Base-by-base conservation (phyloP, 2,329 filamentous ascomycete genomes). In the Scopulariopsis brevicaulis region DNA sequence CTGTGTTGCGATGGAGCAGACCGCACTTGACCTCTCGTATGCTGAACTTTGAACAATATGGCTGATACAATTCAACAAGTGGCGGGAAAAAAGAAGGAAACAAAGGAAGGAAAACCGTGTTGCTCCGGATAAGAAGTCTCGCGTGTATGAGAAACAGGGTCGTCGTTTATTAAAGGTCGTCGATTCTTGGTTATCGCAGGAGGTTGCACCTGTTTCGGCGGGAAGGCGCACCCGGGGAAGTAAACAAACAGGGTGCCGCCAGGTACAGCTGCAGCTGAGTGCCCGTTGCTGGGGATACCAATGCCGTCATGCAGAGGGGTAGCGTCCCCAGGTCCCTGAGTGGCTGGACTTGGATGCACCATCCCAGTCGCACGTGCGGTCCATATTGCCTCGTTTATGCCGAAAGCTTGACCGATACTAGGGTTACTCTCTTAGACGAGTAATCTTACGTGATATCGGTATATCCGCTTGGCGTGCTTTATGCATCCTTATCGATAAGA, bases 221-320 rank as follows among this genome's bases (percentile, higher is more conserved):
- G 55, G 46, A 50, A 50, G 22, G 34, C 18, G 43, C 28, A 15
- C 25, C 50, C 28, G 37, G 24, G 20, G 25, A 50, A 37, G 55
- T 56, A 56, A 56, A 56, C 55, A 56, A 56, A 56, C 55, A 56
- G 50, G 55, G 55, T n/a, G 32, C 34, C 20, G 55, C 34, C 25
- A 51, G n/a, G 28, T n/a, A 15, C 25, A 28, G n/a, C 11, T 8
- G 32, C 22, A 24, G 20, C 32, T 50, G 54, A 55, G 35, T 18
- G 22, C 7, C 22, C 37, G 55, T 56, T 56, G 55, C 55, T 35
- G 55, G 46, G 55, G 55, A 56, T 32, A 56, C 55, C 34, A 25
- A 28, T n/a, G n/a, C 55, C n/a, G 28, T 32, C n/a, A 14, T 32
- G 18, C 24, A 7, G 1, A 32, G 18, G 25, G 43, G 8, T n/a